Conservation (phyloP, 2,329 filamentous ascomycete genomes). For the Aspergillus japonicus region DNA sequence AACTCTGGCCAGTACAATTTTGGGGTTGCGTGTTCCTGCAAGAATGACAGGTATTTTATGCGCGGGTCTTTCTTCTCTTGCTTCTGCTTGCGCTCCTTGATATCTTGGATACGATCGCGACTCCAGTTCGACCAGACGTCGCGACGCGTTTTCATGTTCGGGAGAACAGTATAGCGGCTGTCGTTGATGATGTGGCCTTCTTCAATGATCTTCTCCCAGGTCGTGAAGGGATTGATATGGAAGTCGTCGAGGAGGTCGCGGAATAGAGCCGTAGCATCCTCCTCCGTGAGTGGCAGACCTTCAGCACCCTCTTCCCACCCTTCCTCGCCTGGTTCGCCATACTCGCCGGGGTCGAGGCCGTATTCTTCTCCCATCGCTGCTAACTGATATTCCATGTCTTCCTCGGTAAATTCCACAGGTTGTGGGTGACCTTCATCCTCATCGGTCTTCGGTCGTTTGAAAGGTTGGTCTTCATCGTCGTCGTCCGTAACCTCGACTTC, state of each 20-base stretch:
- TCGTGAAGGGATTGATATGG: slow-evolving; percentile 78
- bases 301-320: slow-evolving; percentile 69
- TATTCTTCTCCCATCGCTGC: slow-evolving; percentile 87
- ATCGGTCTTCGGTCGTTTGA: slow-evolving; percentile 54
- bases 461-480: slow-evolving; percentile 54
- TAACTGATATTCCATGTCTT: slow-evolving; percentile 89
- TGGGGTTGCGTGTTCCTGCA: slow-evolving; percentile 77
- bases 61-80: slow-evolving; percentile 79
- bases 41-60: slow-evolving; percentile 76
- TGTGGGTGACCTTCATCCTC: slow-evolving; percentile 48
- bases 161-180: slow-evolving; percentile 77
- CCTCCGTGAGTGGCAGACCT: slow-evolving; percentile 67
- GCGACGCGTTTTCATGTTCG: slow-evolving; percentile 75
- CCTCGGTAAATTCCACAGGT: slow-evolving; percentile 81
- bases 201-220: slow-evolving; percentile 88
- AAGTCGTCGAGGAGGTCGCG: slow-evolving; percentile 82
- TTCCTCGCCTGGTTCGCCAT: slow-evolving; percentile 60
- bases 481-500: slow-evolving; percentile 71
- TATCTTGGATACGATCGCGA: slow-evolving; percentile 68
- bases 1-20: slow-evolving; percentile 99
- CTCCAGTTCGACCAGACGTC: slow-evolving; percentile 86
- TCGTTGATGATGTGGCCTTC: slow-evolving; percentile 81
- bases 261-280: slow-evolving; percentile 76
- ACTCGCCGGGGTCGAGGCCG: slow-evolving; percentile 72
- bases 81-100: slow-evolving; percentile 70